Conservation (phyloP, 2,329 filamentous ascomycete species). For the Hymenoscyphus repandus region DNA sequence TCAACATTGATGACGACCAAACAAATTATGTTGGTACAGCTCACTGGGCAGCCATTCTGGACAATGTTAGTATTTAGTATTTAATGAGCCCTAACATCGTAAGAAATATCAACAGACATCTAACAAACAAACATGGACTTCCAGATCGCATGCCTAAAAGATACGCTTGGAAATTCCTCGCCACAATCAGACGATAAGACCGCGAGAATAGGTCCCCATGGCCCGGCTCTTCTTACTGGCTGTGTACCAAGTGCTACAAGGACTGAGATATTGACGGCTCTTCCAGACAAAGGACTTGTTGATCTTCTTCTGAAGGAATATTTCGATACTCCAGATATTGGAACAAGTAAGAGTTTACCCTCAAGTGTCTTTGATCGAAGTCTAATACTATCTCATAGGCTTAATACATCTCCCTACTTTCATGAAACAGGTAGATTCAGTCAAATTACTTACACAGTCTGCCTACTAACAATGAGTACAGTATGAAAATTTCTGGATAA, state of each 20-base stretch:
- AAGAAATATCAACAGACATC: background rate
- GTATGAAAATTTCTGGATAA: constrained; percentile 29
- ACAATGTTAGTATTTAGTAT: constrained; percentile 41
- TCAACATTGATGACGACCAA: constrained; percentile 29
- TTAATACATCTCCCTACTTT: constrained; percentile 48
- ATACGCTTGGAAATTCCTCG: constrained; percentile 40
- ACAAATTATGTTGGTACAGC: constrained; percentile 51
- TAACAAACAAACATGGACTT: background rate
- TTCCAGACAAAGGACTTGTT: constrained; percentile 42
- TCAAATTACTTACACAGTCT: background rate
- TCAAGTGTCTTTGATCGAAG: background rate
- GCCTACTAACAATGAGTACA: constrained; percentile 12
- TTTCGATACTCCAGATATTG: constrained; percentile 46
- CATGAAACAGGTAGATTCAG: constrained; percentile 34
- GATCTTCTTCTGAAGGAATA: constrained; percentile 48
- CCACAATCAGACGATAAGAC: constrained; percentile 3
- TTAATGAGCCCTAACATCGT: background rate
- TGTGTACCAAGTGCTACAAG: constrained; percentile 29
- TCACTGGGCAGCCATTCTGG: constrained; percentile 53
- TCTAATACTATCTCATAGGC: background rate
- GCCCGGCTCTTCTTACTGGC: constrained; percentile 23
- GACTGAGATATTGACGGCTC: constrained; percentile 41
- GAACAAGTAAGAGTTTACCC: constrained; percentile 38
- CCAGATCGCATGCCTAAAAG: constrained; percentile 55
- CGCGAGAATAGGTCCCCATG: background rate